Evolutionary conservation across 768 basidiomycete species (phyloP), one percentile per base, ranked within the genome.

Genomic region (Tricholoma furcatifolium): DNA sequence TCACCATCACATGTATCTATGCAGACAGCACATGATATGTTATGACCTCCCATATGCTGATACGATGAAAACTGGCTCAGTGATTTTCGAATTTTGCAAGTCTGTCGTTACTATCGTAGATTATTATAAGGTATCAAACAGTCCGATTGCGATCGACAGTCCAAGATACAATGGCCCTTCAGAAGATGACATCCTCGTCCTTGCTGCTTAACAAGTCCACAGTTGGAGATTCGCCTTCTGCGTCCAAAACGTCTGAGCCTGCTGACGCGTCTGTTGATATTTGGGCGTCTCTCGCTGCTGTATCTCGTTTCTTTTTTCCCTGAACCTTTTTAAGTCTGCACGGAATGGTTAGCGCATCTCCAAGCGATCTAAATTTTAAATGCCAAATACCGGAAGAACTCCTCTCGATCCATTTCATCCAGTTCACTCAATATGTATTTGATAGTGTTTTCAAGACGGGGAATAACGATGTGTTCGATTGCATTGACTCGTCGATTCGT

Each of bases 401-500:
- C 91, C 65, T 93, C 91, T 57, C 93, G 82, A 71, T 99, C 97
- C 94, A 97, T 98, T 71, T 99, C 97, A 62, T 98, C 97, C 56
- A 99, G 74, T 67, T 99, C 97, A 53, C 93, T 96, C 64, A 93
- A 80, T 67, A 99, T 98, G 68, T 98, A 99, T 64, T 91, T 92
- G 77, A 99, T 93, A 12, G 97, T 98, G 70, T 98, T 98, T 42
- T 98, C 96, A 45, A 99, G 74, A 40, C 88, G 82, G 15, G 97
- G 97, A 53, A 99, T 98, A 61, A 99, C 78, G 59, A 99, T 86
- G 67, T 99, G 93, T 63, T 99, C 97, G 59, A 99, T 96, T 2
- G 97, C 97, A 65, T 99, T 99, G 36, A 99, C 97, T 57, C 97
- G 86, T 47, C 97, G 90, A 70, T 98, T 99, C 34, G 97, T 98